Evolutionary conservation across 1,284 basidiomycete genomes (phyloP).

Genomic region (Somion occarium): DNA sequence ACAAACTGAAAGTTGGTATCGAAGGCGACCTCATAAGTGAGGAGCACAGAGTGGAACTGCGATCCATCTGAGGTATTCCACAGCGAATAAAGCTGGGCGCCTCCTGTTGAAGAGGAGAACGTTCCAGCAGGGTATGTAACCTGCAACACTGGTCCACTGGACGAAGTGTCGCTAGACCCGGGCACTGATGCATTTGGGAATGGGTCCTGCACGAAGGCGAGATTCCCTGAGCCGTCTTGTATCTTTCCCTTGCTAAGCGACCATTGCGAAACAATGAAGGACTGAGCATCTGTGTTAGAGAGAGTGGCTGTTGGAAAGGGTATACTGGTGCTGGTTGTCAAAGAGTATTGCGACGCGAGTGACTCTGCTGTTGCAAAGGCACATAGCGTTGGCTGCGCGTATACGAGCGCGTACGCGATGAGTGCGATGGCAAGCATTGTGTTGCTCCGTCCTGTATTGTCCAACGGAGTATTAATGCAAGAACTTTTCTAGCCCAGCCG

Average conservation of each 20-base stretch:
- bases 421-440: not conserved
- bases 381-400: not conserved
- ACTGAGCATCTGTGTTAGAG: constrained; percentile 42
- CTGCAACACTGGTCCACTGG: constrained; percentile 49
- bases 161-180: constrained; percentile 24
- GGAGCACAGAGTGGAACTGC: constrained; percentile 55
- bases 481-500: too few relatives aligned
- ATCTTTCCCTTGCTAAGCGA: constrained; percentile 55
- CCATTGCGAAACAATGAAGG: constrained; percentile 56
- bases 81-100: constrained; percentile 58
- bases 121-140: constrained; percentile 61
- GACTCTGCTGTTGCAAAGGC: constrained; percentile 22
- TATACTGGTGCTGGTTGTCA: constrained; percentile 57
- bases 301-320: constrained; percentile 67
- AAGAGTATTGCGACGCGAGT: constrained; percentile 49
- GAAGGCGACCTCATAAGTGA: constrained; percentile 72
- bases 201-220: constrained; percentile 63
- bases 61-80: constrained; percentile 57
- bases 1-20: constrained; percentile 47
- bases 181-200: constrained; percentile 47
- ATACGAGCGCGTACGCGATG: not conserved
- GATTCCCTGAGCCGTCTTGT: constrained; percentile 48
- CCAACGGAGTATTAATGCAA: too few relatives aligned
- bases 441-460: not conserved
- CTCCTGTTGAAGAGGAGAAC: constrained; percentile 56